Conservation (phyloP, 225 moss, liverwort and hornwort species). For the Polytrichum formosum region DNA sequence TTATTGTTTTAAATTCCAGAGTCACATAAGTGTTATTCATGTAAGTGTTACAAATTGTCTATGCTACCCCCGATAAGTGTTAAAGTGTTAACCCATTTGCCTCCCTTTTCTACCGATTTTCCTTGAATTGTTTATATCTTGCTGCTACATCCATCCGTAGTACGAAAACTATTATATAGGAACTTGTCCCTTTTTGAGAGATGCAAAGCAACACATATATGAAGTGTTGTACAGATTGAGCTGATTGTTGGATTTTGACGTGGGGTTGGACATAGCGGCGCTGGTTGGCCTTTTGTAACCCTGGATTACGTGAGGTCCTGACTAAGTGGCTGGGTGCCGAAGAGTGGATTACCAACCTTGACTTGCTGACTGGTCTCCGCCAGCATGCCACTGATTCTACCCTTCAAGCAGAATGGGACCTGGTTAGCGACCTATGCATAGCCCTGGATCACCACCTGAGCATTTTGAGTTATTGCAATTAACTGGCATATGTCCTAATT, state of each 20-base stretch:
- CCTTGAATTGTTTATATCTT: too few species aligned
- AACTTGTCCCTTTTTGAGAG: too few species aligned
- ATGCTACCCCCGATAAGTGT: too few species aligned
- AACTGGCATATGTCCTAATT: too few species aligned
- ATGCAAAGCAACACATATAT: neutral
- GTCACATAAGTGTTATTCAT: too few species aligned
- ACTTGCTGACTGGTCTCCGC: constrained; percentile 61
- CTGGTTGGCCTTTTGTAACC: constrained; percentile 87
- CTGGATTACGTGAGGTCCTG: constrained; percentile 80
- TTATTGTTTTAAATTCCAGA: too few species aligned
- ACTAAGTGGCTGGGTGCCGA: constrained; percentile 78
- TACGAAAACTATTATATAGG: too few species aligned
- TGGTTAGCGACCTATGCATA: constrained; percentile 34
- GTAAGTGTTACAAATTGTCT: too few species aligned
- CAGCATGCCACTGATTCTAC: constrained; percentile 54
- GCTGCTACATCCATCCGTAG: too few species aligned
- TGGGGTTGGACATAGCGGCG: constrained; percentile 45
- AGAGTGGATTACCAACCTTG: constrained; percentile 81
- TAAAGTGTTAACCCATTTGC: too few species aligned
- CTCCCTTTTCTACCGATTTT: too few species aligned
- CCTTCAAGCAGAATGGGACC: constrained; percentile 68
- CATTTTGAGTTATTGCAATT: too few species aligned
- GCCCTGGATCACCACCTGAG: neutral
- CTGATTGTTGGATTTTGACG: constrained; percentile 19
- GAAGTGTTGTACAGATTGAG: constrained; percentile 3